A percentile compares a stretch with the other conserved stretches of the same genome.
Evolutionary conservation across 805 yeast genomes (phyloP).

Genomic region (Maudiozyma serrabonitensis): DNA sequence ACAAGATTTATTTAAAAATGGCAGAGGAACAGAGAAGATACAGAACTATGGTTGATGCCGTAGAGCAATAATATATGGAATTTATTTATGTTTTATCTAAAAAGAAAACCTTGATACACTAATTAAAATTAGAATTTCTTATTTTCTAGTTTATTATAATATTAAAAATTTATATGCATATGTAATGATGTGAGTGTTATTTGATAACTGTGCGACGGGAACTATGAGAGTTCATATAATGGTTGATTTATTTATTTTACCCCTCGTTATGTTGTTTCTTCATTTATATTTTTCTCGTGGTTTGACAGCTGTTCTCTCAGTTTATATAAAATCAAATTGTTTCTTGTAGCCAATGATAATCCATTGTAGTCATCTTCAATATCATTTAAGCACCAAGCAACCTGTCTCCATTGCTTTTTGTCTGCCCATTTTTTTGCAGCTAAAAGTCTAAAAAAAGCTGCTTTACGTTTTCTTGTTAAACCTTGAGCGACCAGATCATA

Average conservation of each 20-base stretch:
- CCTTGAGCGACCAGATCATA: constrained; percentile 37
- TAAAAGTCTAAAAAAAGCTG: constrained; percentile 65
- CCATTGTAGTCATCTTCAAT: constrained; percentile 26
- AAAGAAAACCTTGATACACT: not conserved
- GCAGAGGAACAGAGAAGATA: constrained; percentile 72
- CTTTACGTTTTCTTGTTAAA: constrained; percentile 56
- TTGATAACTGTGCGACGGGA: no score
- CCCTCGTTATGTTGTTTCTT: not conserved
- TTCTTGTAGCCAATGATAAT: constrained; percentile 12
- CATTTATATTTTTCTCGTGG: not conserved
- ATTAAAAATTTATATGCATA: no score
- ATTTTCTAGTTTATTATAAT: no score
- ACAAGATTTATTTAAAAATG: constrained; percentile 80
- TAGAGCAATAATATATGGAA: not conserved
- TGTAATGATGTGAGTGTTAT: no score
- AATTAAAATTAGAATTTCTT: no score
- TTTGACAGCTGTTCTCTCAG: constrained; percentile 8
- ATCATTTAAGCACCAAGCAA: constrained; percentile 24
- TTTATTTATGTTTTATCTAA: not conserved
- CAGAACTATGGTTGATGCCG: constrained; percentile 54
- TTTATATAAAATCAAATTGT: constrained; percentile 16
- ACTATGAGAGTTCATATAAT: no score
- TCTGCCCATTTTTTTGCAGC: constrained; percentile 66
- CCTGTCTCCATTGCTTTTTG: constrained; percentile 26
- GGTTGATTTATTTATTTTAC: no score